A percentile compares a stretch with the other conserved stretches of the same genome.
Conservation (phyloP, 2,329 filamentous ascomycete species). For the Sclerotiophoma versabilis region DNA sequence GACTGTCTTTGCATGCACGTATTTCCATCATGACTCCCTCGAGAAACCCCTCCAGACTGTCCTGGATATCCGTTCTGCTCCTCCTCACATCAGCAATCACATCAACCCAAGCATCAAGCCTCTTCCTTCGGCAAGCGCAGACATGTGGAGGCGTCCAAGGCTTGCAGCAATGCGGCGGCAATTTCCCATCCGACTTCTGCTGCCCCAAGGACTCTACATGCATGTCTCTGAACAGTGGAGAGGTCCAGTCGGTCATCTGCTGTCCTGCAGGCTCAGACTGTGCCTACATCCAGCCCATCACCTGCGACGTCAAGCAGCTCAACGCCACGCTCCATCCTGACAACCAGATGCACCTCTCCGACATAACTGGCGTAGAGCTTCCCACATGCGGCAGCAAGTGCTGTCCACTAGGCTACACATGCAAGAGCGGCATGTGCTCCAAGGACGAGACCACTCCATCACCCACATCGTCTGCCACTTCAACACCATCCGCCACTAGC, state of each 20-base stretch:
- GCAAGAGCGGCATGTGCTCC: slow-evolving; percentile 61
- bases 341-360: slow-evolving; percentile 71
- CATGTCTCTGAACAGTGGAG: slow-evolving; percentile 64
- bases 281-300: slow-evolving; percentile 67
- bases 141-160: slow-evolving; percentile 60
- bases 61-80: slow-evolving; percentile 43
- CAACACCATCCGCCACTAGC: slow-evolving; percentile 37
- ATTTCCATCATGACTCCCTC: slow-evolving; percentile 36
- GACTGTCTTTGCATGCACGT: slow-evolving; percentile 2
- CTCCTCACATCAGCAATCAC: slow-evolving; percentile 38
- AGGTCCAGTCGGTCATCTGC: slow-evolving; percentile 72
- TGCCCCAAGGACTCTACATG: slow-evolving; percentile 65
- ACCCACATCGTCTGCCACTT: slow-evolving; percentile 26
- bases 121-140: slow-evolving; percentile 40
- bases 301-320: slow-evolving; percentile 69
- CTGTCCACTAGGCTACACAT: slow-evolving; percentile 77
- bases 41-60: slow-evolving; percentile 39
- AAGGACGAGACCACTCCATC: slow-evolving; percentile 52
- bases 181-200: slow-evolving; percentile 71
- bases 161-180: slow-evolving; percentile 61
- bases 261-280: slow-evolving; percentile 69
- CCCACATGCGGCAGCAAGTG: slow-evolving; percentile 66
- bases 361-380: slow-evolving; percentile 62
- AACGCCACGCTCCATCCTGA: slow-evolving; percentile 64
- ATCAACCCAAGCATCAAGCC: slow-evolving; percentile 34